Percentiles rank a stretch among this genome's conserved stretches.
These are phyloP conservation scores for Sphaerulina populicola DNA, from an alignment of 2,329 filamentous ascomycete species.

Conservation along the genomic window DNA sequence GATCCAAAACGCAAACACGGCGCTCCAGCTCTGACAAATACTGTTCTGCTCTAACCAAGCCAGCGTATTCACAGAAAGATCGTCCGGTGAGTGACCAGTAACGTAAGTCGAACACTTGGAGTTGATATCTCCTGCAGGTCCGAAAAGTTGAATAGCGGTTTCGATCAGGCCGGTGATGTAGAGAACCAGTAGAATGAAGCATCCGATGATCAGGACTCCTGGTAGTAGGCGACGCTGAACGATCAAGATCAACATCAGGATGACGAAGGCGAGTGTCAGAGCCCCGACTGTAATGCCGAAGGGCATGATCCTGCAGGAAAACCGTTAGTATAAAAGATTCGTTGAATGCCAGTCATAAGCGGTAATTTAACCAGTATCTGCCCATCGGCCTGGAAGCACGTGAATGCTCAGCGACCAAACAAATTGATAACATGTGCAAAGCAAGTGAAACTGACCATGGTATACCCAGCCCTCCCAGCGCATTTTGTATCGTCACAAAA, in stretches of 20 bases:
- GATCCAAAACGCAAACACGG: constrained; percentile 56
- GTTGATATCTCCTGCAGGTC: constrained; percentile 48
- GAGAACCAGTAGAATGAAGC: constrained; percentile 54
- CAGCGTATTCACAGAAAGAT: constrained; percentile 48
- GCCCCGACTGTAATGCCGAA: constrained; percentile 53
- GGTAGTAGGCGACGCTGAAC: constrained; percentile 50
- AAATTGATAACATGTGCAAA: background rate
- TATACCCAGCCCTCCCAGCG: constrained; percentile 45
- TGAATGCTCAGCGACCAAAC: constrained; percentile 2
- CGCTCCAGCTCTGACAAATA: constrained; percentile 57
- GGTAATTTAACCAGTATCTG: constrained; percentile 6
- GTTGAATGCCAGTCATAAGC: background rate
- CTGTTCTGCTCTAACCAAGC: constrained; percentile 56
- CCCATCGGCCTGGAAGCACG: constrained; percentile 4
- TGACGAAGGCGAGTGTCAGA: constrained; percentile 51
- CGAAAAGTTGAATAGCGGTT: constrained; percentile 55
- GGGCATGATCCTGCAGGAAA: constrained; percentile 51
- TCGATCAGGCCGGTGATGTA: constrained; percentile 56
- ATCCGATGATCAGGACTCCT: constrained; percentile 51
- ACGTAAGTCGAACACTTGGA: constrained; percentile 53
- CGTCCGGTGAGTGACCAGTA: constrained; percentile 40
- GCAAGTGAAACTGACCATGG: constrained; percentile 46
- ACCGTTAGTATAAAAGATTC: background rate
- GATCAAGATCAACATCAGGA: constrained; percentile 51
- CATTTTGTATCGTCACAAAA: constrained; percentile 52